phyloP scores from a whole-genome alignment of 768 basidiomycete genomes.

The Hygrophorus russula region DNA sequence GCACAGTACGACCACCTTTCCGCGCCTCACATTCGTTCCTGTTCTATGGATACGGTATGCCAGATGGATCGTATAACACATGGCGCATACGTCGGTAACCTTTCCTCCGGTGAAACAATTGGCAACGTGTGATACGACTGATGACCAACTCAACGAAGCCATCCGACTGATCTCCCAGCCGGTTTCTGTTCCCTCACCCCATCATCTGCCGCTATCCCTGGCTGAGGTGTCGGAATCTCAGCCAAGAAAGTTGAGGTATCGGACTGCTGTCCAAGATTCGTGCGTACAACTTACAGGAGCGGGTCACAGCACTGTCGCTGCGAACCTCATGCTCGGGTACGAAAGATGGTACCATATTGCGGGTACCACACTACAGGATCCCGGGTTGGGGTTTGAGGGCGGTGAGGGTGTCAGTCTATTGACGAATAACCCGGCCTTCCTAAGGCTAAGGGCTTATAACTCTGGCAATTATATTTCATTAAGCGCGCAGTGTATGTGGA shows the following conservation, averaged over 20 bases:
- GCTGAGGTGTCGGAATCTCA: constrained; percentile 88
- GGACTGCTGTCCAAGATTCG: constrained; percentile 91
- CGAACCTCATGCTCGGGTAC: constrained; percentile 92
- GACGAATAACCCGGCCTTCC: constrained; percentile 98
- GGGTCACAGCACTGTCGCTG: constrained; percentile 97
- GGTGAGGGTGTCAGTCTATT: constrained; percentile 47
- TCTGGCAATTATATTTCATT: constrained; percentile 43
- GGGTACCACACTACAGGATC: constrained; percentile 78
- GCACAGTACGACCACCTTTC: constrained; percentile 48
- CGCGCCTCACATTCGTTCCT: constrained; percentile 67
- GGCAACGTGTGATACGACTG: constrained; percentile 99
- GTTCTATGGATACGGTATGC: constrained; percentile 72
- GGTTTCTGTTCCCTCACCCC: constrained; percentile 32
- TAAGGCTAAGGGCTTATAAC: no score
- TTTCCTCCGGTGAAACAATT: constrained; percentile 86
- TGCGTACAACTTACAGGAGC: constrained; percentile 95
- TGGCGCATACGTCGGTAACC: constrained; percentile 85
- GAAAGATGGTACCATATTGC: constrained; percentile 91
- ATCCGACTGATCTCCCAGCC: constrained; percentile 78
- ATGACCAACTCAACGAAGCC: constrained; percentile 98
- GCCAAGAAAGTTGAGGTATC: constrained; percentile 97
- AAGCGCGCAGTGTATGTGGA: constrained; percentile 11
- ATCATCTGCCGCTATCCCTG: constrained; percentile 44
- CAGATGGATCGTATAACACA: constrained; percentile 88
- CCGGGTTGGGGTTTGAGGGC: constrained; percentile 54